Base-by-base conservation (phyloP, 2,329 filamentous ascomycete species). In the Endocalyx cinctus region DNA sequence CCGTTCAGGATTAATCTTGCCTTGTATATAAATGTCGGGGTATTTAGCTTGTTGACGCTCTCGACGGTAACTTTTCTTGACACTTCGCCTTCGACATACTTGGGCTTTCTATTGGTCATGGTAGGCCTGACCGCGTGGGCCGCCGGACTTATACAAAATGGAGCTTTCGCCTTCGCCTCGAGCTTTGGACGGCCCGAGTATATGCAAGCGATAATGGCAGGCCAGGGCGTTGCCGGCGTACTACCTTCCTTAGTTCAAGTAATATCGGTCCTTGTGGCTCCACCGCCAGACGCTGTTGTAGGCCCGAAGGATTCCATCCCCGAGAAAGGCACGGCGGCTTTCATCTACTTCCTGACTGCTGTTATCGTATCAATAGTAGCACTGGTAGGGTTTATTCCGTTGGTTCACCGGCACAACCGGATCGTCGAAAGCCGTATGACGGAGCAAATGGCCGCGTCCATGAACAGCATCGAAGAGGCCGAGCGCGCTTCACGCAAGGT, bases 201-300 rank as follows among this genome's bases (percentile, higher is more conserved):
- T 59, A 95, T 87, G 35, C 90, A 97, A 62, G 90, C 84, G 16
- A 88, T 97, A 59, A 97, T 98, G 89, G 81, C 83, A 4, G 92
- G 92, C 2, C 92, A 98, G 60, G 90, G 82, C 19, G 72, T 98
- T 4, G 89, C 92, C 1, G 92, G 92, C 18, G 89, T 98, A 8
- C 67, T 97, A 4, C 92, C 92, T 0, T 82, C 86, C 29, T 70
- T 52, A 29, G 86, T 87, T 2, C 89, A 97, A 60, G 90, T 97
- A 46, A 59, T 85, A 27, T 84, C 86, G 2, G 88, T 94, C 10
- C 69, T 96, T 10, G 74, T 78, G 20, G 69, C 87, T 27, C 53
- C 55, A 13, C 42, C 51, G 3, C 29, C 47, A 1, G 53, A 64
- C 29, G 59, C 67, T 37, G 52, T 64, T 17, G 50, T 59, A 15